Evolutionary conservation across 306 rosid genomes (phyloP).

Genomic region (Cucurbita argyrosperma): DNA sequence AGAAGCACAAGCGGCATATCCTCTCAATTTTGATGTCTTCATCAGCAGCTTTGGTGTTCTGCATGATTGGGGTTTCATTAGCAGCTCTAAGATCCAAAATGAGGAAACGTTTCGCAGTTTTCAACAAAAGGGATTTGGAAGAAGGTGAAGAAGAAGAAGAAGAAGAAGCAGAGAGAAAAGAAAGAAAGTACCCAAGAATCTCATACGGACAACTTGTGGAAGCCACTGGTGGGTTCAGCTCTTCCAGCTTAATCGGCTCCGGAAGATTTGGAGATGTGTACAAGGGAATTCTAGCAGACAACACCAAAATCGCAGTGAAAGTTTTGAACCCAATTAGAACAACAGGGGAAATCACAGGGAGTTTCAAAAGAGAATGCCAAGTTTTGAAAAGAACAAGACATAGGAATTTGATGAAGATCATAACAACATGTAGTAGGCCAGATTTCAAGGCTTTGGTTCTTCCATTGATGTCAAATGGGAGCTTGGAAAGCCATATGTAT

Average conservation of each 20-base stretch:
- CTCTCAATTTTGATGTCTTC: conserved; percentile 36
- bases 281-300: conserved; percentile 64
- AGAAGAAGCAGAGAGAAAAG: conserved; percentile 42
- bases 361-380: conserved; percentile 71
- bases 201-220: conserved; percentile 55
- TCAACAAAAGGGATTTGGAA: conserved; percentile 18
- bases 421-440: conserved; percentile 60
- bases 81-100: conserved; percentile 20
- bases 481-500: conserved; percentile 70
- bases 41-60: conserved; percentile 35
- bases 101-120: conserved; percentile 12
- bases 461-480: conserved; percentile 79
- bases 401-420: conserved; percentile 69
- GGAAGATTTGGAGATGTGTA: conserved; percentile 72
- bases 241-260: conserved; percentile 62
- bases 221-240: conserved; percentile 65
- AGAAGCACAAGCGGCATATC: conserved; percentile 24
- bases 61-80: conserved; percentile 25
- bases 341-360: conserved; percentile 40
- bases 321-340: conserved; percentile 30
- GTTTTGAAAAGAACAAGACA: conserved; percentile 61
- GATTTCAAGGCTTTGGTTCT: conserved; percentile 84
- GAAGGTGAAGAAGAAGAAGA: conserved; percentile 20
- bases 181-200: conserved; percentile 54
- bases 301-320: conserved; percentile 70